Evolutionary conservation across 2,329 filamentous ascomycete genomes (phyloP), one percentile per base, ranked within the genome.

Genomic region (Hortaea werneckii): DNA sequence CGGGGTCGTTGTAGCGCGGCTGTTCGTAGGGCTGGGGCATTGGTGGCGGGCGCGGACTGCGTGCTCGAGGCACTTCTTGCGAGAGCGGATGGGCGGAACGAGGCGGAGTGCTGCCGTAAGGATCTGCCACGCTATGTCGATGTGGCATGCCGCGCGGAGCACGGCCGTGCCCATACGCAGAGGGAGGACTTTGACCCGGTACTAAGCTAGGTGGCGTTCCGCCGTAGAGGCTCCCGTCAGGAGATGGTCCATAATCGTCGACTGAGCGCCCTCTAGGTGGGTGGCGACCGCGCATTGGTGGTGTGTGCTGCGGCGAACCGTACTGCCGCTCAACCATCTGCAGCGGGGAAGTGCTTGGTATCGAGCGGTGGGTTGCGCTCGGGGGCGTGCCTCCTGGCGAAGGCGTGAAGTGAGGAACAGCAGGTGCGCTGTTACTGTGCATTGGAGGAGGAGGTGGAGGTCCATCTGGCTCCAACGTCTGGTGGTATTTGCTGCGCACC

Each of bases 371-470:
- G 30, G 55, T 46, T 9, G 46, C 39, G 10, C 47, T 47, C 11
- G 58, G 54, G 29, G 58, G 56, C 7, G 57, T 54, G 9, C 43
- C 35, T 4, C 51, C 29, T 30, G 58, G 50, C 10, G 59, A 49
- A 11, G 53, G 39, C 26, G 50, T 39, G 37, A 50, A 53, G 12
- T 58, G 57, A 13, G 57, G 58, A 27, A 61, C 50, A 11, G 54
- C 52, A 3, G 64, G 60, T 10, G 63, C 58, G 40, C 61, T 64
- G 42, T 60, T 60, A 42, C 58, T 60, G 47, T 67, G 63, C 45
- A 61, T 57, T 11, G 64, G 63, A 29, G 64, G 64, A 26, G 62
- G 60, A 9, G 64, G 64, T 27, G 64, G 62, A 30, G 54, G 45
- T n/a, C 37, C 48, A 6, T 58, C 56, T 26, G 58, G 50, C 29